Percentiles rank a stretch among this genome's conserved stretches.
Conservation (phyloP, 2,329 filamentous ascomycete species). For the Cladosporium austrohemisphaericum region DNA sequence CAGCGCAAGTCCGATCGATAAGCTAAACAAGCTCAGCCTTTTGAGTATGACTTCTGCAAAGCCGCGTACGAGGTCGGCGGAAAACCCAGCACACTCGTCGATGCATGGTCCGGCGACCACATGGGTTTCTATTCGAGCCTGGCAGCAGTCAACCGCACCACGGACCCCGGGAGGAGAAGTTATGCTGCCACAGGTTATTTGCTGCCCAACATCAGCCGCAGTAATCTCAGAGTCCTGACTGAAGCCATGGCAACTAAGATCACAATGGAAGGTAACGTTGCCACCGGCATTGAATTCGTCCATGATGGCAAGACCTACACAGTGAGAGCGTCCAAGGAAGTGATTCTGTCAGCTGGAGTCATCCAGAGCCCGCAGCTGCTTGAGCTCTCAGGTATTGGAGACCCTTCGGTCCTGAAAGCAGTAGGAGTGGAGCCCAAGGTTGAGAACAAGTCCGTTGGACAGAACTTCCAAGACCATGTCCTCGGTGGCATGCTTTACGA, state of each 20-base stretch:
- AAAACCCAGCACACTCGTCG: constrained; percentile 27
- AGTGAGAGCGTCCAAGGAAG: constrained; percentile 35
- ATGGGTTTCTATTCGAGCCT: constrained; percentile 33
- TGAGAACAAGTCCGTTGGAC: constrained; percentile 51
- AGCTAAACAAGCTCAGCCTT: constrained; percentile 22
- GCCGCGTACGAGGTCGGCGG: constrained; percentile 34
- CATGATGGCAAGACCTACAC: constrained; percentile 4
- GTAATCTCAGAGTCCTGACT: constrained; percentile 32
- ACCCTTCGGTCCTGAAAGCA: constrained; percentile 44
- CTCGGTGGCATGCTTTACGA: constrained; percentile 27
- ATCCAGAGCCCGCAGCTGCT: constrained; percentile 56
- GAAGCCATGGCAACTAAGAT: constrained; percentile 30
- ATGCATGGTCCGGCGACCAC: constrained; percentile 34
- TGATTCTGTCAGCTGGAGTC: constrained; percentile 52
- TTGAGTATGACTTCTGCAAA: constrained; percentile 36
- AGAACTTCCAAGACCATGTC: constrained; percentile 44
- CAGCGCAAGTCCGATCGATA: neutral
- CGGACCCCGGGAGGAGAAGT: constrained; percentile 29
- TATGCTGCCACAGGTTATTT: constrained; percentile 35
- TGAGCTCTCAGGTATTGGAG: constrained; percentile 61
- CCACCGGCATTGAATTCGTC: constrained; percentile 41
- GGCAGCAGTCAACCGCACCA: constrained; percentile 31
- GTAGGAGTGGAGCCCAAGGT: constrained; percentile 46
- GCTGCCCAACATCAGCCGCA: constrained; percentile 27
- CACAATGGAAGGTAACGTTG: constrained; percentile 28